Conservation (phyloP, 371 early-diverging fungal species). For the Mortierella sp. region DNA sequence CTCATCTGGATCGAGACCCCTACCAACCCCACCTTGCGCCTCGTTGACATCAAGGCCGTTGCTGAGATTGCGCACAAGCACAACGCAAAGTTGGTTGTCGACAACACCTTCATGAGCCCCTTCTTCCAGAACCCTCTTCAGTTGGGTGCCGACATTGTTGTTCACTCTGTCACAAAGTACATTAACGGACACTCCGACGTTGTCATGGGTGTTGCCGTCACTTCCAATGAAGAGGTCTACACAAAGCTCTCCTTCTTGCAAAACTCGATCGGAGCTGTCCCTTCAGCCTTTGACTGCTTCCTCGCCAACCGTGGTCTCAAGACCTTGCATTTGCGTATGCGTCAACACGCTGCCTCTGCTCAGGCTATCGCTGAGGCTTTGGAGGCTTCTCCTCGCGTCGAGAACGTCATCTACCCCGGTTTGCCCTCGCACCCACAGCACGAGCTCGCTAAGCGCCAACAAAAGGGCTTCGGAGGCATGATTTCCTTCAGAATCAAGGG, state of each 20-base stretch:
- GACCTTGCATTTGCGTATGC: slow-evolving; percentile 96
- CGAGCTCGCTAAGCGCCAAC: slow-evolving; percentile 83
- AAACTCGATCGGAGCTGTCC: slow-evolving; percentile 96
- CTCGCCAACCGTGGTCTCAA: slow-evolving; percentile 96
- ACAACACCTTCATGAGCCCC: slow-evolving; percentile 98
- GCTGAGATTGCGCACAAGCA: slow-evolving; percentile 85
- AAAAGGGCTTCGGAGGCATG: slow-evolving; percentile 90
- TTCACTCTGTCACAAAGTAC: slow-evolving; percentile 98
- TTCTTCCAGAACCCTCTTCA: slow-evolving; percentile 95
- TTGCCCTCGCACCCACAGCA: slow-evolving; percentile 86
- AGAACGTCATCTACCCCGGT: slow-evolving; percentile 90
- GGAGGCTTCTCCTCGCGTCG: slow-evolving; percentile 72
- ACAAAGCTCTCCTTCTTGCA: slow-evolving; percentile 91
- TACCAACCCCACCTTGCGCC: slow-evolving; percentile 95
- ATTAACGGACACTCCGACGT: slow-evolving; percentile 99
- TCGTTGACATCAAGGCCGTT: slow-evolving; percentile 93
- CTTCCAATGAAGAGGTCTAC: slow-evolving; percentile 78
- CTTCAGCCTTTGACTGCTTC: slow-evolving; percentile 98
- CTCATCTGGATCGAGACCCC: slow-evolving; percentile 97
- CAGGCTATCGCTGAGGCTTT: slow-evolving; percentile 80
- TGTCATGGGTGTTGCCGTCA: slow-evolving; percentile 95
- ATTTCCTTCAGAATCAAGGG: slow-evolving; percentile 87
- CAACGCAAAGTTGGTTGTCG: slow-evolving; percentile 90
- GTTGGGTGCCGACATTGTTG: slow-evolving; percentile 96
- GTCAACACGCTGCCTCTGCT: slow-evolving; percentile 90